Base-by-base conservation (phyloP, 345 rosid genomes). In the Leavenworthia alabamica region DNA sequence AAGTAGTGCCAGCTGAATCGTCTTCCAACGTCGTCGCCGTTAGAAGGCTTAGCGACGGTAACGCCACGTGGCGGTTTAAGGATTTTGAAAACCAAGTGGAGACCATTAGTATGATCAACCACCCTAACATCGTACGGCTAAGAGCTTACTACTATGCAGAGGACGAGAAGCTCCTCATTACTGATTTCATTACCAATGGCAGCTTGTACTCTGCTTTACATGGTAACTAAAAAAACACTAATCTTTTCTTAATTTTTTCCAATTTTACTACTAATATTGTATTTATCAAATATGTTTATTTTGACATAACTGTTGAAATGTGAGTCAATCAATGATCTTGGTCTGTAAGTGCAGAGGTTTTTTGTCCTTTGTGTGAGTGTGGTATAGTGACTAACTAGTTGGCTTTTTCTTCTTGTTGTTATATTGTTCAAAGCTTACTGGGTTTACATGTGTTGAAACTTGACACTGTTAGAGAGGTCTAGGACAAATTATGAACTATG, bases 101-200 rank as follows among this genome's bases (percentile, higher is more conserved):
- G 78, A 80, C 82, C 0, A 85, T 93, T 22, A 84, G 88, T 44
- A 79, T 75, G 58, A 83, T 89, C 26, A 93, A 85, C 60, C 99
- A 93, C 73, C 96, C 97, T 0, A 93, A 93, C 73, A 73, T 93
- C 2, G 97, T 93, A 42, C 68, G 62, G 67, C 60, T 93, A 45
- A 82, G 91, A 64, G 99, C 99, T 64, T 93, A 89, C 65, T 93
- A 89, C 64, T 93, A 90, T 86, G 97, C 97, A 20, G 77, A 90
- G 5, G 97, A 93, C 48, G 99, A 89, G 73, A 93, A 93, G 80
- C 97, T 93, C 31, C 86, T 93, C 36, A 87, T 93, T 39, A 81
- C 86, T 61, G 97, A 89, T 60, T 89, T 79, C 62, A 80, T 93
- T 57, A 78, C 77, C 63, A 87, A 82, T 67, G 97, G 97, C 75